Evolutionary conservation across 441 rosid species (phyloP).

Genomic region (Syzygium syzygioides): DNA sequence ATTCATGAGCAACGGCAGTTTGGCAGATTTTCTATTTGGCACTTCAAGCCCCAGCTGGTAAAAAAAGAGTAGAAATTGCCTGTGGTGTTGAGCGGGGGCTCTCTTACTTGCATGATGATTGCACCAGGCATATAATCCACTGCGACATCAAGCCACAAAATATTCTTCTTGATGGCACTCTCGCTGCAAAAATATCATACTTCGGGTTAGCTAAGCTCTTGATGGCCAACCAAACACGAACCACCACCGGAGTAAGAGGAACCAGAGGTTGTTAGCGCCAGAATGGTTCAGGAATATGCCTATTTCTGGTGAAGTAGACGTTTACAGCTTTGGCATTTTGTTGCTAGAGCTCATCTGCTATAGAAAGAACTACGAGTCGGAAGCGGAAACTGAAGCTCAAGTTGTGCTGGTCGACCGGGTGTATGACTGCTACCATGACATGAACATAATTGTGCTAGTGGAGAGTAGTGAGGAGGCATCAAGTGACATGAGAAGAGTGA

Average conservation of each 20-base stretch:
- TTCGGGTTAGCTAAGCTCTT: neutral
- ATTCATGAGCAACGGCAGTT: constrained; percentile 18
- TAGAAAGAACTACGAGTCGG: neutral
- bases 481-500: constrained; percentile 25
- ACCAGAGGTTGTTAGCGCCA: neutral
- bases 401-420: constrained; percentile 36
- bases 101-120: neutral
- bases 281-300: neutral
- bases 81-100: neutral
- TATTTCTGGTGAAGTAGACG: neutral
- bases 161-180: constrained; percentile 14
- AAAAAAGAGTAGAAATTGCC: constrained; percentile 2
- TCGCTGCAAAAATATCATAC: neutral
- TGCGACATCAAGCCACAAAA: neutral
- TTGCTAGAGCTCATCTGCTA: neutral
- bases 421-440: constrained; percentile 24
- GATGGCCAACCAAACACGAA: neutral
- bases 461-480: constrained; percentile 29
- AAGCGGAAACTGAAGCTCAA: constrained; percentile 11
- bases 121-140: constrained; percentile 7
- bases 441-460: constrained; percentile 10
- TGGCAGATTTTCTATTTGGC: constrained; percentile 11
- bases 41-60: constrained; percentile 5
- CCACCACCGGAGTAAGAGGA: neutral
- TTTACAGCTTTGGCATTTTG: neutral